Evolutionary conservation across 306 rosid genomes (phyloP).

Genomic region (Carpinus viminea): DNA sequence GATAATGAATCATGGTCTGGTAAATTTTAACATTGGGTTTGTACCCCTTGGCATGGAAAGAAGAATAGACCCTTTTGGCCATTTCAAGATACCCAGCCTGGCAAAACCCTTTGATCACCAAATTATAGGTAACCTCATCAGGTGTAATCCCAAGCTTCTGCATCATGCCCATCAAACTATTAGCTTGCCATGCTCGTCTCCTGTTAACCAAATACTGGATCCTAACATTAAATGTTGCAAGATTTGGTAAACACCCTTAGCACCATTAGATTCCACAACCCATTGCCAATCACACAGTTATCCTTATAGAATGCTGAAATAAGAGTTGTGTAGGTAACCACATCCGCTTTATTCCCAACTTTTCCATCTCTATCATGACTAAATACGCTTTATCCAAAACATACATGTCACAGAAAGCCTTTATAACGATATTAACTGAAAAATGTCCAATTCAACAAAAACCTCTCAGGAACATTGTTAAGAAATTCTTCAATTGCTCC

Average conservation of each 20-base stretch:
- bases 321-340: constrained; percentile 67
- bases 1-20: constrained; percentile 87
- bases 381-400: constrained; percentile 48
- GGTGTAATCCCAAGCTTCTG: constrained; percentile 47
- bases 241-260: constrained; percentile 62
- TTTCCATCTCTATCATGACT: constrained; percentile 53
- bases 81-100: constrained; percentile 55
- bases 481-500: constrained; percentile 37
- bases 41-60: constrained; percentile 44
- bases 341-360: constrained; percentile 57
- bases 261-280: constrained; percentile 78
- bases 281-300: constrained; percentile 61
- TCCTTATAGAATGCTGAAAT: constrained; percentile 59
- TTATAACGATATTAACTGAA: constrained; percentile 61
- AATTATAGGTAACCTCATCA: constrained; percentile 66
- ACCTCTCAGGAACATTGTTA: constrained; percentile 24
- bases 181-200: constrained; percentile 76
- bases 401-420: constrained; percentile 56
- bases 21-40: constrained; percentile 61
- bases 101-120: constrained; percentile 77
- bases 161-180: constrained; percentile 54
- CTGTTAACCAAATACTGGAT: constrained; percentile 49
- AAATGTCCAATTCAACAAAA: constrained; percentile 45
- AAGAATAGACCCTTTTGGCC: constrained; percentile 67
- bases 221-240: constrained; percentile 72